Evolutionary conservation across 768 basidiomycete genomes (phyloP), one percentile per base, ranked within the genome.

Genomic region (Xerocomellus dryophilus): DNA sequence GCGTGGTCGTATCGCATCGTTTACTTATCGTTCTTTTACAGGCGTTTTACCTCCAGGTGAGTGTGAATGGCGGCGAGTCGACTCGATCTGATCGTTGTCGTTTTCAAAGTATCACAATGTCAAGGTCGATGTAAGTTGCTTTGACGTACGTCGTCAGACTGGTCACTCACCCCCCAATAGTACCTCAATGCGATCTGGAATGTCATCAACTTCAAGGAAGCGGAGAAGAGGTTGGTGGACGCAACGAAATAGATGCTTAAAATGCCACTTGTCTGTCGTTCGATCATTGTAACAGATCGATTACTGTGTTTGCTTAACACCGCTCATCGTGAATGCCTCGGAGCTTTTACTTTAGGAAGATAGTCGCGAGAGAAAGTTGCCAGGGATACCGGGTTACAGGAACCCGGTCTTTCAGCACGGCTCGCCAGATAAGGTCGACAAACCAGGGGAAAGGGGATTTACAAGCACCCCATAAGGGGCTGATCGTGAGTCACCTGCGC

Each of bases 181-280:
- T 98, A 98, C 77, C 85, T 98, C 71, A 83, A 81, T 43, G 93
- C 93, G 20, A 93, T 98, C 68, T 98, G 95, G 93, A 86, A 85
- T 61, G 93, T 98, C 55, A 83, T 98, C 80, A 93, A 97, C 79
- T 98, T 93, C 74, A 82, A 90, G 64, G 92, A 96, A 74, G 96
- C 93, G 7, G 92, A 94, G 67, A 74, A 76, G 57, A 73, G 81
- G 57, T 70, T 73, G 50, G 50, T 66, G 44, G 77, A 77, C 42
- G 80, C 73, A 12, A 50, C 66, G 21, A 66, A 70, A 56, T 70
- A 72, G 58, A 51, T 20, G 15, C 20, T 23, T 27, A 21, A 25
- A 32, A 51, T 17, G 4, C 23, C 5, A 31, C 32, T 35, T 31
- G 44, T 45, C 40, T 38, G 34, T 40, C 51, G 17, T 43, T 34